Percentiles rank a stretch among this genome's conserved stretches.
Evolutionary conservation across 208 protist species (phyloP).

Genomic region (Acanthamoeba royreba): DNA sequence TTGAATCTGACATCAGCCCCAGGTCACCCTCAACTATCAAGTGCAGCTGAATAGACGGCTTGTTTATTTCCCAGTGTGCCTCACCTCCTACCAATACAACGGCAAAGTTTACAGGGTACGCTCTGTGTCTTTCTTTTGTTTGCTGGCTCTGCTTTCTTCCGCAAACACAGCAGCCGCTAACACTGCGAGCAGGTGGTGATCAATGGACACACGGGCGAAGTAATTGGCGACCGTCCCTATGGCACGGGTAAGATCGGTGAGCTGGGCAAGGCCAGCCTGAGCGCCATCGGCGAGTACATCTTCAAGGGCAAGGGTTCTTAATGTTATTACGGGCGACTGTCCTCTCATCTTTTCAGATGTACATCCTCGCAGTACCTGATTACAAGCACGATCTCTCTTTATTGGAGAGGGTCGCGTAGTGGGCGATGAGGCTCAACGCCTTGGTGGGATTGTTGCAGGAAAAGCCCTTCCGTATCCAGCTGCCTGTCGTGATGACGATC

Average conservation of each 20-base stretch:
- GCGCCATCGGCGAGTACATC: background rate
- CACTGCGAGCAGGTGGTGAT: background rate
- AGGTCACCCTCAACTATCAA: background rate
- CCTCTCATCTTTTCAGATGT: background rate
- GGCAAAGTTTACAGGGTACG: background rate
- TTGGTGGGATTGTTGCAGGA: background rate
- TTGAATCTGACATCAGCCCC: background rate
- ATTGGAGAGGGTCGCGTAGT: no score
- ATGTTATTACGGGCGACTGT: background rate
- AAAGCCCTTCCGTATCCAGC: background rate
- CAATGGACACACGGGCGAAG: constrained; percentile 15
- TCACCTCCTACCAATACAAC: constrained; percentile 23
- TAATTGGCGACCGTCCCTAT: background rate
- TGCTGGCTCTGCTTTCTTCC: background rate
- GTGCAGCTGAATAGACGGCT: background rate
- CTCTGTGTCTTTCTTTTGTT: background rate
- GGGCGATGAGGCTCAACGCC: background rate
- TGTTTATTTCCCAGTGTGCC: background rate
- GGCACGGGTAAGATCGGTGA: constrained; percentile 5
- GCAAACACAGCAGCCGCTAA: background rate
- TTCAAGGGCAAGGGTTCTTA: background rate
- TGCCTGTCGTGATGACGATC: background rate
- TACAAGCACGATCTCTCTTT: no score
- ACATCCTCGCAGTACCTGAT: background rate
- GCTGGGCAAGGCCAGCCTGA: background rate